Base-by-base conservation (phyloP, 768 basidiomycete species). In the Saitozyma sp. region DNA sequence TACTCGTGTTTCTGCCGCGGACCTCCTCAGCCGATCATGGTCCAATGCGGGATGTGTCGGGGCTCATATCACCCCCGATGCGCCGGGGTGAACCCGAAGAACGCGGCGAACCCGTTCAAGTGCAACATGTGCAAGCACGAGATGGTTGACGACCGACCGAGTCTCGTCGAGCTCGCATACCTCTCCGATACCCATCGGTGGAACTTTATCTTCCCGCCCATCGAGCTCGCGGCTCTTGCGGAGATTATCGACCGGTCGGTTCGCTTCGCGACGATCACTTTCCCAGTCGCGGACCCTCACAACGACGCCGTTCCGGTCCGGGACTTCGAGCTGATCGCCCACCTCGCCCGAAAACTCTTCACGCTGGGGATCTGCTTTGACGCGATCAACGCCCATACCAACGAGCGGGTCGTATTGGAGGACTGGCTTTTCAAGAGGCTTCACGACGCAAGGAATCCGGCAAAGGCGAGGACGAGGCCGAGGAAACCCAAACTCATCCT, bases 21-120 rank as follows among this genome's bases (percentile, higher is more conserved):
- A 9, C 66, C 70, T 0, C 63, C 74, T 19, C 50, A 38, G 14
- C 52, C 43, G 4, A 50, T 60, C 8, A 80, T 78, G 76, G 63
- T 76, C 14, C 67, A 60, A 10, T 80, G 79, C 62, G 60, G 53
- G 16, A 56, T 55, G 3, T 77, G 76, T 61, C 38, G 62, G 6
- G 75, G 71, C 9, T 37, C 59, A 11, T 80, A 80, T 55, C 79
- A 80, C 58, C 69, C 70, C 4, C 59, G 62, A 46, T 80, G 79
- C 57, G 56, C 78, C 14, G 68, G 62, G 6, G 40, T 74, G 1
- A 37, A 64, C 29, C 60, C 60, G 29, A 68, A 61, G 53, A 62
- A 60, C 43, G 64, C 64, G 4, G 41, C 51, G 51, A 49, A 63
- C 56, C 54, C 58, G 49, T 61, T 59, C 57, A 63, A 56, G 46